Evolutionary conservation across 2,329 filamentous ascomycete species (phyloP).

Genomic region (Cladosporium austrohemisphaericum): DNA sequence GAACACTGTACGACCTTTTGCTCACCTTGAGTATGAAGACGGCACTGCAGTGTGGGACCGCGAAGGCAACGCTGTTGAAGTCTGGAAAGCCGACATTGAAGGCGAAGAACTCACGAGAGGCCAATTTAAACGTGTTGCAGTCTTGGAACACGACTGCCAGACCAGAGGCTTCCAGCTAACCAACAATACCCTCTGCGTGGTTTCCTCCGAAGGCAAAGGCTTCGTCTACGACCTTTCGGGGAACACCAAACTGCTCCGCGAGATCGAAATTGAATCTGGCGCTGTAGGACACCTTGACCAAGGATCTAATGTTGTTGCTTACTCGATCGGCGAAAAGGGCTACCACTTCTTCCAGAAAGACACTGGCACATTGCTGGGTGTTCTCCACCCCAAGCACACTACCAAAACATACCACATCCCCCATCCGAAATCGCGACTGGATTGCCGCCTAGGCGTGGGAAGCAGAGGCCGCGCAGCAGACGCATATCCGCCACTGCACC

Average conservation of each 20-base stretch:
- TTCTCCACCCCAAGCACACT: conserved; percentile 35
- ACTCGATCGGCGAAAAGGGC: conserved; percentile 42
- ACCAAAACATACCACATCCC: conserved; percentile 36
- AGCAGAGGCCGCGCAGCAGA: conserved; percentile 18
- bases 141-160: conserved; percentile 41
- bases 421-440: conserved; percentile 22
- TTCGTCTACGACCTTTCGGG: conserved; percentile 44
- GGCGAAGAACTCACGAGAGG: conserved; percentile 31
- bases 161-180: conserved; percentile 47
- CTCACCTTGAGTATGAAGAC: conserved; percentile 48
- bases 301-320: conserved; percentile 39
- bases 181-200: conserved; percentile 44
- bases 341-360: conserved; percentile 43
- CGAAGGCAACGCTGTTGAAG: conserved; percentile 43
- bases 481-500: conserved; percentile 23
- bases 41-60: conserved; percentile 46
- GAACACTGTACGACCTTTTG: conserved; percentile 38
- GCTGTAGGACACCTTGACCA: conserved; percentile 47
- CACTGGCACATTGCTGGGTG: conserved; percentile 38
- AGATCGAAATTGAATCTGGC: conserved; percentile 38
- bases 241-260: conserved; percentile 34
- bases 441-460: conserved; percentile 9
- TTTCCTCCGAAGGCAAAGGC: conserved; percentile 42
- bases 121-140: conserved; percentile 39
- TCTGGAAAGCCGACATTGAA: conserved; percentile 39